Conservation (phyloP, 2,329 filamentous ascomycete genomes). For the Leptographium flavum region DNA sequence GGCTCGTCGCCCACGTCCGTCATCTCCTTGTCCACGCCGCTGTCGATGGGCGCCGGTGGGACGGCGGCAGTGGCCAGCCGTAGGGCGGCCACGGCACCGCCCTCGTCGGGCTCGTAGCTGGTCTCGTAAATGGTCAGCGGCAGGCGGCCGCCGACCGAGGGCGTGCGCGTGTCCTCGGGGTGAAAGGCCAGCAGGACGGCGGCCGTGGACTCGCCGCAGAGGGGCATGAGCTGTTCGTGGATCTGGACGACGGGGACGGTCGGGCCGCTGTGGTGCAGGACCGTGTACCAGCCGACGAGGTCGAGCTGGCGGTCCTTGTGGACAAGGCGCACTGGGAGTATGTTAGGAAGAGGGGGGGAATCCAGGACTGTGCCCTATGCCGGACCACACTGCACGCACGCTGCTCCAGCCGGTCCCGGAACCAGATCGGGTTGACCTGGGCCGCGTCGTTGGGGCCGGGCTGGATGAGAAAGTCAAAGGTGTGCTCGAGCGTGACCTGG, state of each 20-base stretch:
- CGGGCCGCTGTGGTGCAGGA: slow-evolving; percentile 61
- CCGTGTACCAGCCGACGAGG: slow-evolving; percentile 85
- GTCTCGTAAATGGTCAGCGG: slow-evolving; percentile 88
- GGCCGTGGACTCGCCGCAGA: slow-evolving; percentile 74
- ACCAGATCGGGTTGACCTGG: slow-evolving; percentile 56
- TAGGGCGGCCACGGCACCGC: slow-evolving; percentile 1
- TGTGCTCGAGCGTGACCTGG: slow-evolving; percentile 82
- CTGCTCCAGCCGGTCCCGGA: slow-evolving; percentile 65
- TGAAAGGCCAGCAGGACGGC: slow-evolving; percentile 81
- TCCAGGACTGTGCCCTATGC: neutral
- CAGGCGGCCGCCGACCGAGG: slow-evolving; percentile 59
- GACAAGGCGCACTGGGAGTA: slow-evolving; percentile 75
- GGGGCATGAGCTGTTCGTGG: slow-evolving; percentile 60
- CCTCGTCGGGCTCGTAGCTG: slow-evolving; percentile 42
- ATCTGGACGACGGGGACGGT: slow-evolving; percentile 53
- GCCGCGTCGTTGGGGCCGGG: slow-evolving; percentile 38
- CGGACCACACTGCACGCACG: slow-evolving; percentile 38
- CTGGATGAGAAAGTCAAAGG: slow-evolving; percentile 63
- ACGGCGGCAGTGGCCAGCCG: neutral
- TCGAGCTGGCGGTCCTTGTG: slow-evolving; percentile 74
- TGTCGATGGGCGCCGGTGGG: neutral
- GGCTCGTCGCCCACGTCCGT: slow-evolving; percentile 32
- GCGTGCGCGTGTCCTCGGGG: slow-evolving; percentile 39
- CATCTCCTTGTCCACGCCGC: slow-evolving; percentile 52
- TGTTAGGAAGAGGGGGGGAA: no score